Evolutionary conservation across 164 flowering plant species (phyloP), one percentile per base, ranked within the genome.

Genomic region (Vitis rotundifolia): DNA sequence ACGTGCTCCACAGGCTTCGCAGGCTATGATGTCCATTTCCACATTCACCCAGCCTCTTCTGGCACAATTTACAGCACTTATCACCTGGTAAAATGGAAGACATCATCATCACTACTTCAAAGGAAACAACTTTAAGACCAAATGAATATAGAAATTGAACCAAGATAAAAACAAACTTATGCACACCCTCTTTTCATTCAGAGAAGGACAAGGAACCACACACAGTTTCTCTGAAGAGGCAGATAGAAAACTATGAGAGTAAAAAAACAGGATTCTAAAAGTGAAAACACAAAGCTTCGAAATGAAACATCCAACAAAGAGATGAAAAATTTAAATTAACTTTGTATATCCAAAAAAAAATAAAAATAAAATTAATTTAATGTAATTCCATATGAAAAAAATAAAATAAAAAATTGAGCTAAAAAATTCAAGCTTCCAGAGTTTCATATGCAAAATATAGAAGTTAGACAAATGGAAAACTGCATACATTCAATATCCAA

Each of bases 11-110:
- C 98, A 96, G 29, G 91, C 75, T 83, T 91, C 94, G 84, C 98
- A 96, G 14, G 90, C 87, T 74, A 96, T 88, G 55, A 74, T 87
- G 74, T 96, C 99, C 76, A 79, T 75, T 64, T 92, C 99, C 12
- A 92, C 88, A 81, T 88, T 93, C 79, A 93, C 68, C 99, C 99
- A 96, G 48, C 99, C 99, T 77, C 95, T 91, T 68, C 91, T 80
- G 19, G 98, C 98, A 88, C 98, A 96, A 76, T 89, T 93, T 61
- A 93, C 81, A 49, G 97, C 95, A 84, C 84, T 87, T 16, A 93
- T 85, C 59, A 76, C 92, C 99, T 96, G 74, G 66, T 26, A 58
- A 55, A 50, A 69, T 3, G 44, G 74, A 51, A 55, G 59, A 56
- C 26, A 65, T 47, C 50, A 15, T 49, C 22, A 44, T 16, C 29